Percentiles rank a stretch among this genome's conserved stretches.
Evolutionary conservation across 2,329 filamentous ascomycete genomes (phyloP).

Genomic region (Penicillium occitanis): DNA sequence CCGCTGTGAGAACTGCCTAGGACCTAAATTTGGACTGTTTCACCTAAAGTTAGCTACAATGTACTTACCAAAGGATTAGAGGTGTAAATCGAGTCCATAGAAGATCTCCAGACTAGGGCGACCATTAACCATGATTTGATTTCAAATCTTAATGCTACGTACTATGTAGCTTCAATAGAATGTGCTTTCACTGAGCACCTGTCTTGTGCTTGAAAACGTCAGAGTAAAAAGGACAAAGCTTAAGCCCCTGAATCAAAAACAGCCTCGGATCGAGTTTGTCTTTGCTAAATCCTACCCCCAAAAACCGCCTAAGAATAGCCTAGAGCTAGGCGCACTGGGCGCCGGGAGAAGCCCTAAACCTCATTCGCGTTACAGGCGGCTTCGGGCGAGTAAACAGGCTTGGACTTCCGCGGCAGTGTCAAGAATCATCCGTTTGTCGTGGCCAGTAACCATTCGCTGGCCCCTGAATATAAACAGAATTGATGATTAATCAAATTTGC

Average conservation of each 20-base stretch:
- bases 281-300: background rate
- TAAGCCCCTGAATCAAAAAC: background rate
- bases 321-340: background rate
- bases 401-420: background rate
- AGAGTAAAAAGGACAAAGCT: background rate
- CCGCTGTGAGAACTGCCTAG: too few species aligned
- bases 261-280: background rate
- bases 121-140: background rate
- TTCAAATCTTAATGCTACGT: background rate
- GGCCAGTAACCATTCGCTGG: background rate
- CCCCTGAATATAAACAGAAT: background rate
- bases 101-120: background rate
- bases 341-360: background rate
- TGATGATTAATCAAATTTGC: background rate
- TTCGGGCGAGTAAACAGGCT: background rate
- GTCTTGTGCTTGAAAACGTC: background rate
- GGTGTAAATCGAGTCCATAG: background rate
- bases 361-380: background rate
- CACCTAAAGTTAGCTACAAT: too few species aligned
- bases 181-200: background rate
- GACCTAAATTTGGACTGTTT: too few species aligned
- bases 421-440: background rate
- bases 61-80: background rate
- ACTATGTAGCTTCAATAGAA: background rate
- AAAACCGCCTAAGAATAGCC: background rate